Conservation (phyloP, 768 basidiomycete species). For the Pleurotus djamor region DNA sequence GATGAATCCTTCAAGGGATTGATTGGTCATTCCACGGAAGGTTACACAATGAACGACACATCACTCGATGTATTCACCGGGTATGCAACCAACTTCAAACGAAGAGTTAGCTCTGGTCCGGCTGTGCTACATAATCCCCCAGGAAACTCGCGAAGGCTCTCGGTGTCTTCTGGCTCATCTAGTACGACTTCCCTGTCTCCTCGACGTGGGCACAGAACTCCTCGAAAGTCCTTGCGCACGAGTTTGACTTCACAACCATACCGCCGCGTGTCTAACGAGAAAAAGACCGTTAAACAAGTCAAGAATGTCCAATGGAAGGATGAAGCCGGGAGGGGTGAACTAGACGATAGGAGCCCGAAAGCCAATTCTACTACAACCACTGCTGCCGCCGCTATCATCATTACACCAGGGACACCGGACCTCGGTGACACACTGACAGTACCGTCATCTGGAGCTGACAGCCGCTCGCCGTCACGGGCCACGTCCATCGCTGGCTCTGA, state of each 20-base stretch:
- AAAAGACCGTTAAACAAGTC: slow-evolving; percentile 49
- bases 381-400: slow-evolving; percentile 19
- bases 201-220: slow-evolving; percentile 52
- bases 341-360: slow-evolving; percentile 60
- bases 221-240: slow-evolving; percentile 72
- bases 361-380: slow-evolving; percentile 11
- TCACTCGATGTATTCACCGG: slow-evolving; percentile 48
- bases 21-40: slow-evolving; percentile 64
- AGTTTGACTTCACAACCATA: slow-evolving; percentile 60
- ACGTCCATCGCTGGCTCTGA: slow-evolving; percentile 65
- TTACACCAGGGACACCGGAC: slow-evolving; percentile 36
- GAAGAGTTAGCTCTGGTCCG: slow-evolving; percentile 50
- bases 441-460: slow-evolving; percentile 19
- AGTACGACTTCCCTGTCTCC: slow-evolving; percentile 49
- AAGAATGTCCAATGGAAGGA: slow-evolving; percentile 89
- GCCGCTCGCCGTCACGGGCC: slow-evolving; percentile 35
- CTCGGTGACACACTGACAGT: slow-evolving; percentile 16
- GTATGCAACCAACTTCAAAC: slow-evolving; percentile 46
- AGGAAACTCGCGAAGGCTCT: slow-evolving; percentile 33
- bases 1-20: slow-evolving; percentile 67
- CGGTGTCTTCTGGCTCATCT: slow-evolving; percentile 29
- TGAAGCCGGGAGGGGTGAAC: slow-evolving; percentile 78
- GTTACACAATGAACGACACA: slow-evolving; percentile 42
- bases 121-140: slow-evolving; percentile 32
- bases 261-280: slow-evolving; percentile 62